Conservation (phyloP, 2,329 filamentous ascomycete species). For the Stagonosporopsis vannaccii region DNA sequence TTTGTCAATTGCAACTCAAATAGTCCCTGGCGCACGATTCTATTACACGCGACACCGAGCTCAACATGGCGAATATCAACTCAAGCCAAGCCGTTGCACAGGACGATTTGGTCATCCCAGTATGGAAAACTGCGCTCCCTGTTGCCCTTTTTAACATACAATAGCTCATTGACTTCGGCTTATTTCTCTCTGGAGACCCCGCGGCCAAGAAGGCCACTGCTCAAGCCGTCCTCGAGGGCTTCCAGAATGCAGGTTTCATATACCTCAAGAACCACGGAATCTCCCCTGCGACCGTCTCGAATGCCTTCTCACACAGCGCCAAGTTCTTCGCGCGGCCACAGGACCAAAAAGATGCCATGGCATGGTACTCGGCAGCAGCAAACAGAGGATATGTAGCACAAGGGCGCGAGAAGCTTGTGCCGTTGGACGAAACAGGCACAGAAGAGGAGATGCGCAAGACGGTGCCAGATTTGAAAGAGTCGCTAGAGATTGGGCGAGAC, state of each 20-base stretch:
- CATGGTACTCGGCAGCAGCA: slow-evolving; percentile 55
- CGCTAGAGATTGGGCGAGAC: slow-evolving; percentile 67
- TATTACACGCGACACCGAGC: background rate
- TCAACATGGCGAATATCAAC: slow-evolving; percentile 31
- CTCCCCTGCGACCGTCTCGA: slow-evolving; percentile 62
- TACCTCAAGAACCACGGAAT: slow-evolving; percentile 86
- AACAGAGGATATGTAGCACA: slow-evolving; percentile 58
- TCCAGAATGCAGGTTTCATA: slow-evolving; percentile 87
- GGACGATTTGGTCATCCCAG: slow-evolving; percentile 50
- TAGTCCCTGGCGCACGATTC: background rate
- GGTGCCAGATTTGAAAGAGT: slow-evolving; percentile 62
- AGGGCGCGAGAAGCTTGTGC: slow-evolving; percentile 53
- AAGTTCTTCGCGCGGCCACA: slow-evolving; percentile 50
- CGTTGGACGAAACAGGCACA: slow-evolving; percentile 45
- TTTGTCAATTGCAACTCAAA: background rate
- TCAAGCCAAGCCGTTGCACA: slow-evolving; percentile 48
- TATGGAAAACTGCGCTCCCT: slow-evolving; percentile 54
- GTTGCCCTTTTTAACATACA: slow-evolving; percentile 41
- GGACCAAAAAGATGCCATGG: slow-evolving; percentile 48
- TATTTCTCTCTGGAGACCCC: slow-evolving; percentile 70
- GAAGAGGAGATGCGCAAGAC: slow-evolving; percentile 45
- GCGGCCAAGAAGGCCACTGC: slow-evolving; percentile 70
- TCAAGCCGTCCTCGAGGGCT: slow-evolving; percentile 75
- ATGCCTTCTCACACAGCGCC: slow-evolving; percentile 64
- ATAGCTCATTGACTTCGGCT: slow-evolving; percentile 80